These are phyloP conservation scores for Wallacemonas sp. DNA, from an alignment of 208 protist genomes.

Conservation along the genomic window DNA sequence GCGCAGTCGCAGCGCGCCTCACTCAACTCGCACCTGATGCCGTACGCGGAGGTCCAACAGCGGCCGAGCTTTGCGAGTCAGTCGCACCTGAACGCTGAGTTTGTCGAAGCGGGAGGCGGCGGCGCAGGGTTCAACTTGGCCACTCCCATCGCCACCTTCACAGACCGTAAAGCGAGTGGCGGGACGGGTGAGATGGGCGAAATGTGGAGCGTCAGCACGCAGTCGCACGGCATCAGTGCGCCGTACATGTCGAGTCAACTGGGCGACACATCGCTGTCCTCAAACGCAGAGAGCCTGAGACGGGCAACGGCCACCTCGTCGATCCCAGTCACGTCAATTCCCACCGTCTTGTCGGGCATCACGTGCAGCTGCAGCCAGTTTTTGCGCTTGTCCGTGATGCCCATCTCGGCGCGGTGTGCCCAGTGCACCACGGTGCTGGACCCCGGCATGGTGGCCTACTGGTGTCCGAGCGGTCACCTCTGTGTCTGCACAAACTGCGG, in stretches of 20 bases:
- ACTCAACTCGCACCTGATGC: not conserved
- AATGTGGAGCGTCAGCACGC: not conserved
- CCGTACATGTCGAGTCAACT: not conserved
- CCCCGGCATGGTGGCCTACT: slow-evolving; percentile 33
- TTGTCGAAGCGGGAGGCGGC: not conserved
- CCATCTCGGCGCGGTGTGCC: slow-evolving; percentile 21
- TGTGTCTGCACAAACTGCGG: slow-evolving; percentile 36
- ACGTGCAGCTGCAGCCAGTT: slow-evolving; percentile 49
- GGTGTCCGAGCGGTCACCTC: slow-evolving; percentile 42
- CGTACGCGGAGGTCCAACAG: not conserved
- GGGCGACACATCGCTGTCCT: not conserved
- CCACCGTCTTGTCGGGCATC: slow-evolving; percentile 16
- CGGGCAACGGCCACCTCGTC: not conserved
- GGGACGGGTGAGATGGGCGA: not conserved
- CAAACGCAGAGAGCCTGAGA: not conserved
- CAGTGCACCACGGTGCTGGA: slow-evolving; percentile 29
- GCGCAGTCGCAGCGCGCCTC: not conserved
- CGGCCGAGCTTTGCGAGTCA: not conserved
- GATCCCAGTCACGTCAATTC: slow-evolving; percentile 3
- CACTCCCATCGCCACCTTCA: not conserved
- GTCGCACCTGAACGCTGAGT: not conserved
- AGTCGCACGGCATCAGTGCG: slow-evolving; percentile 3
- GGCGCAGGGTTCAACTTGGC: not conserved
- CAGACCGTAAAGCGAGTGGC: not conserved
- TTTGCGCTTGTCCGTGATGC: slow-evolving; percentile 36